phyloP scores from a whole-genome alignment of 345 rosid genomes.

The Eutrema yunnanense region DNA sequence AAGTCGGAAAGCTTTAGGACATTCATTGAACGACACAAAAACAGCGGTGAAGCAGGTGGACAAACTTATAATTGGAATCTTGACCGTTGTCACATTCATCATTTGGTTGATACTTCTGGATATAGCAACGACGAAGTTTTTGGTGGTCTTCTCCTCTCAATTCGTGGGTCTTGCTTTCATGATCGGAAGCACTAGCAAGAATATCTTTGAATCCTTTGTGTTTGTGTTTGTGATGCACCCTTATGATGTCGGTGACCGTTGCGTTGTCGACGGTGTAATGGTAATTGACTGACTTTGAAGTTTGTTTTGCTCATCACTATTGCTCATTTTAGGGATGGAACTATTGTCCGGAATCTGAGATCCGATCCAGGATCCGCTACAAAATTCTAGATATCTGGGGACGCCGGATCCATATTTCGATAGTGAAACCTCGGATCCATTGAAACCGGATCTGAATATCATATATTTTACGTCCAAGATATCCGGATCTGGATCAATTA shows the following conservation, averaged over 20 bases:
- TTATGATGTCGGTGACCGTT: constrained; percentile 87
- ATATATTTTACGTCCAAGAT: too few species aligned
- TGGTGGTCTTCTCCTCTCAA: constrained; percentile 56
- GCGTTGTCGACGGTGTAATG: constrained; percentile 65
- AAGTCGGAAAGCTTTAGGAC: constrained; percentile 57
- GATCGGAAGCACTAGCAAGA: constrained; percentile 77
- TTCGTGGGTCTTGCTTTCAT: constrained; percentile 59
- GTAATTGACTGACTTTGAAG: constrained; percentile 26
- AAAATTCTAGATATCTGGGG: too few species aligned
- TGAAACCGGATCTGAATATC: too few species aligned
- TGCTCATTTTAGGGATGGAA: not conserved
- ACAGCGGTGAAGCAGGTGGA: constrained; percentile 76
- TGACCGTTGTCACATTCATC: constrained; percentile 36
- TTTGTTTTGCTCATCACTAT: not conserved
- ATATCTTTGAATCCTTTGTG: constrained; percentile 61
- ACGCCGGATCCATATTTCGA: too few species aligned
- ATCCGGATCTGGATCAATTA: too few species aligned
- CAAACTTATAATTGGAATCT: constrained; percentile 49
- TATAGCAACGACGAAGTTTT: constrained; percentile 63
- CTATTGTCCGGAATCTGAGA: too few species aligned
- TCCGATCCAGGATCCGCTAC: too few species aligned
- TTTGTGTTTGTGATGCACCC: constrained; percentile 91
- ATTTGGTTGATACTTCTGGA: constrained; percentile 66
- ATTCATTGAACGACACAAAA: constrained; percentile 73
- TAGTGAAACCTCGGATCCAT: too few species aligned